Evolutionary conservation across 2,329 filamentous ascomycete genomes (phyloP), one percentile per base, ranked within the genome.

Genomic region (Plenodomus biglobosus): DNA sequence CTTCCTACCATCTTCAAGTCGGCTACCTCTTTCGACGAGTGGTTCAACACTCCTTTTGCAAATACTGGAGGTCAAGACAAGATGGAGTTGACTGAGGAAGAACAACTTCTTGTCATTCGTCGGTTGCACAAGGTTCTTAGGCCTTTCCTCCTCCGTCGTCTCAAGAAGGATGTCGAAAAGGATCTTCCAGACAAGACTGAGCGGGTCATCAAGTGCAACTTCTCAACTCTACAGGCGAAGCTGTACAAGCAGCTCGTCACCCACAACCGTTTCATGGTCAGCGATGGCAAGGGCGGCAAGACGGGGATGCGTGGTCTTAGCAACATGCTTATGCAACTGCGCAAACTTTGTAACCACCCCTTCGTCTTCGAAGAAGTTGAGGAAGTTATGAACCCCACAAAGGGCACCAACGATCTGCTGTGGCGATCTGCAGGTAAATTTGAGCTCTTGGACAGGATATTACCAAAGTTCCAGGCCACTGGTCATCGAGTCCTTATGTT

Each of bases 281-380:
- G 90, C 72, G 92, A 97, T 68, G 91, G 90, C 66, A 96, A 96
- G 76, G 92, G 91, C 54, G 92, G 92, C 65, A 96, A 96, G 83
- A 91, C 90, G 39, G 89, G 88, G 60, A 88, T 95, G 75, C 90
- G 91, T 69, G 94, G 94, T 71, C 78, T 99, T 54, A 97, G 92
- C 80, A 99, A 99, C 76, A 99, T 99, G 92, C 90, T 99, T 53
- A 99, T 99, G 94, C 94, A 99, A 76, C 78, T 99, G 67, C 88
- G 94, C 68, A 99, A 99, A 76, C 85, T 99, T 42, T 99, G 94
- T 78, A 99, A 99, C 72, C 94, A 99, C 77, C 94, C 94, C 0
- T 99, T 99, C 68, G 94, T 99, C 19, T 99, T 99, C 64, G 92
- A 96, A 65, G 89, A 95, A 61, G 94, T 99, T 36, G 94, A 99